Evolutionary conservation across 371 early-diverging fungal species (phyloP), one percentile per base, ranked within the genome.

Genomic region (Gilbertella persicaria): DNA sequence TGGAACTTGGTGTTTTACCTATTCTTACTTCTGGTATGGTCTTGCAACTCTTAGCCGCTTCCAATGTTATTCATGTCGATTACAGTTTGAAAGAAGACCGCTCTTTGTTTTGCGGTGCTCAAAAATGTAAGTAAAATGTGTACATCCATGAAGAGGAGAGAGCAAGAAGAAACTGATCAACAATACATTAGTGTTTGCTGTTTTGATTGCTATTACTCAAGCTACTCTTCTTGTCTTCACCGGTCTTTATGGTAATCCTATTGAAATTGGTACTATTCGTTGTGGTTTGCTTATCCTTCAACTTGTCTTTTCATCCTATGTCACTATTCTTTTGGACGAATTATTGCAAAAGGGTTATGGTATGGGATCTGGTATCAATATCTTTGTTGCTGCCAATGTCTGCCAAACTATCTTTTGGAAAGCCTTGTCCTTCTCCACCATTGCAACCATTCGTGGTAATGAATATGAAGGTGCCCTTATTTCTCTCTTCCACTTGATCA

Each of bases 271-370:
- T 29, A 85, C 93, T 33, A 91, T 93, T 64, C 92, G 96, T 57
- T 94, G 97, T 65, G 70, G 93, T 58, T 74, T 99, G 43, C 84
- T 99, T 55, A 82, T 99, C 38, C 80, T 97, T 48, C 99, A 99
- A 84, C 79, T 99, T 47, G 91, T 96, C 54, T 86, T 99, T 63
- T 96, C 99, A 37, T 99, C 99, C 45, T 69, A 98, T 35, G 93
- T 99, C 58, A 95, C 96, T 55, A 94, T 99, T 76, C 80, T 99
- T 16, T 83, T 99, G 60, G 99, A 99, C 75, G 99, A 99, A 84
- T 86, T 99, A 60, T 85, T 99, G 55, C 99, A 99, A 80, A 99
- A 99, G 85, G 99, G 99, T n/a, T 99, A 99, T 67, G 99, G 99
- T 62, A 83, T 99, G 50, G 99, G 99, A 25, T 99, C 99, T 28